These are phyloP conservation scores for Leccinum subrobustum DNA, from an alignment of 1,284 basidiomycete species.

Conservation along the genomic window DNA sequence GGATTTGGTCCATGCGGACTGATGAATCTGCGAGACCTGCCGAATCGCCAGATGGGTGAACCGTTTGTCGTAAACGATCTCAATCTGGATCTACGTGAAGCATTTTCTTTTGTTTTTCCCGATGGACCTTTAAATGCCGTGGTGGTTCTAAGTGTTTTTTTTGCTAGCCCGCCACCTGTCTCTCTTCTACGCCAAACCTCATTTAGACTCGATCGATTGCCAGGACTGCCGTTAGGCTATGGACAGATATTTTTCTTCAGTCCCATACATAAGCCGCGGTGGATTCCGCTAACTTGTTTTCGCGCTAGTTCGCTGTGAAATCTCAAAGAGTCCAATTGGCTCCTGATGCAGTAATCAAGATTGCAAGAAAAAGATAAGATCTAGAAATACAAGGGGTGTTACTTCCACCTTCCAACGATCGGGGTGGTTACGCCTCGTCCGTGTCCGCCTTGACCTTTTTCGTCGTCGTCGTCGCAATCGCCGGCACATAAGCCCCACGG, in stretches of 20 bases:
- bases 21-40: background rate
- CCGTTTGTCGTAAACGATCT: background rate
- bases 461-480: conserved; percentile 39
- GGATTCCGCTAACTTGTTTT: background rate
- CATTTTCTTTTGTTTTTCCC: background rate
- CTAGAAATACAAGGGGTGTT: conserved; percentile 20
- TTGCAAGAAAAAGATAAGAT: background rate
- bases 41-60: background rate
- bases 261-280: background rate
- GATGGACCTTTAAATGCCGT: background rate
- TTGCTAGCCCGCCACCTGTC: background rate
- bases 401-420: background rate
- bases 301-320: background rate
- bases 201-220: background rate
- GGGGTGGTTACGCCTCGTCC: conserved; percentile 35
- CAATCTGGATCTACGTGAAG: background rate
- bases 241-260: background rate
- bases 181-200: background rate
- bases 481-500: conserved; percentile 59
- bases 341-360: background rate
- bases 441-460: conserved; percentile 57
- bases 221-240: background rate
- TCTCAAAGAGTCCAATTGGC: background rate
- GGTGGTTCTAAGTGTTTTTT: background rate
- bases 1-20: background rate